Percentiles rank a stretch among this genome's conserved stretches.
Evolutionary conservation across 2,329 filamentous ascomycete species (phyloP).

Genomic region (Teratosphaeria pseudoeucalypti): DNA sequence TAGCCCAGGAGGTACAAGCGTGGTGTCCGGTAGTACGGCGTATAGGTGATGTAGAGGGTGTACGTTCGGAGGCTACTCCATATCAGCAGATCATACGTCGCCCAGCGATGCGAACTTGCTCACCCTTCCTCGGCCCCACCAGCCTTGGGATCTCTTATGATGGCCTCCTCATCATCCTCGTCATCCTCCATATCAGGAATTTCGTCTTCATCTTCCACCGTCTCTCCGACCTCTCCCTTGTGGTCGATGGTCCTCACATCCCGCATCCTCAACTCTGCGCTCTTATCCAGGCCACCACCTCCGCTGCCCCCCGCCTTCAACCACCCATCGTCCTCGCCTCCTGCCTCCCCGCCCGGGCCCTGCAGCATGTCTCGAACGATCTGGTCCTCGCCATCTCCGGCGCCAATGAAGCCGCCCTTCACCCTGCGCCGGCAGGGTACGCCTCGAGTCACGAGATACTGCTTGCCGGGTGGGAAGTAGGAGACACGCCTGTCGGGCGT

Average conservation of each 20-base stretch:
- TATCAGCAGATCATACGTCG: not conserved
- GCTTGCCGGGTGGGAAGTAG: slow-evolving; percentile 80
- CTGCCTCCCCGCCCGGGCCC: slow-evolving; percentile 34
- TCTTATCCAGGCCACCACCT: slow-evolving; percentile 35
- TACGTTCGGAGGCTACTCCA: slow-evolving; percentile 63
- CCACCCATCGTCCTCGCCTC: slow-evolving; percentile 74
- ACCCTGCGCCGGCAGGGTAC: slow-evolving; percentile 88
- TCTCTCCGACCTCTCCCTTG: slow-evolving; percentile 71
- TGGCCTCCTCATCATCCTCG: slow-evolving; percentile 85
- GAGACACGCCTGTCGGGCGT: slow-evolving; percentile 65
- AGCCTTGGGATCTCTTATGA: slow-evolving; percentile 64
- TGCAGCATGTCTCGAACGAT: slow-evolving; percentile 69
- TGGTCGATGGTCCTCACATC: slow-evolving; percentile 87
- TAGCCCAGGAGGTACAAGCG: slow-evolving; percentile 93
- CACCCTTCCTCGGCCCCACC: slow-evolving; percentile 45
- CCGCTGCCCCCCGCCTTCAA: slow-evolving; percentile 74
- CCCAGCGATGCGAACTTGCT: slow-evolving; percentile 15
- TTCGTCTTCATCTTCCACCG: slow-evolving; percentile 63
- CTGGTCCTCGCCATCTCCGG: slow-evolving; percentile 75
- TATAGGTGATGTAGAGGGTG: slow-evolving; percentile 96
- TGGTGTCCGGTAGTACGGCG: slow-evolving; percentile 90
- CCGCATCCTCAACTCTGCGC: slow-evolving; percentile 57
- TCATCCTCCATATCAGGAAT: slow-evolving; percentile 99
- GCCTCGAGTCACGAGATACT: slow-evolving; percentile 88
- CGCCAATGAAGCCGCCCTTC: slow-evolving; percentile 67